Conservation (phyloP, 352 stramenopile genomes). For the Thraustochytrium striatum region DNA sequence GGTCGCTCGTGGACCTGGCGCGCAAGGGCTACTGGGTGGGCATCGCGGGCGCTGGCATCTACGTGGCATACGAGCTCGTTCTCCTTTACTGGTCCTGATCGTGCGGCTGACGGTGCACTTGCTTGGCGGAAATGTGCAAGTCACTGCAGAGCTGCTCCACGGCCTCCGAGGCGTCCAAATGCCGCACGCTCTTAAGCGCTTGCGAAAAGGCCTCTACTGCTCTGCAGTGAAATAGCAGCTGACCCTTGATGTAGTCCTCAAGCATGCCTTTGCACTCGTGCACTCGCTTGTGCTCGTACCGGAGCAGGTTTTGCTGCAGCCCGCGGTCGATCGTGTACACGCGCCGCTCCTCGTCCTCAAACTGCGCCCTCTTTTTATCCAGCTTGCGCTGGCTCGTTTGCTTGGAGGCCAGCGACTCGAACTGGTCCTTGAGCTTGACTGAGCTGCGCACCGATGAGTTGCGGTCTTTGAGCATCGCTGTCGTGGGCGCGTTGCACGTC, state of each 20-base stretch:
- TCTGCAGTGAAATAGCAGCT: conserved; percentile 27
- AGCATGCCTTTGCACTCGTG: conserved; percentile 2
- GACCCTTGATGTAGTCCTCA: conserved; percentile 31
- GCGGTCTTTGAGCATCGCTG: not conserved
- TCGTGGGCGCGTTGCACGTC: conserved; percentile 21
- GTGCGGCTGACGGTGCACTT: too few species aligned
- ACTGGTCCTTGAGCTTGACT: conserved; percentile 43
- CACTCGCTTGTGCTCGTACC: conserved; percentile 38
- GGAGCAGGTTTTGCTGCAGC: conserved; percentile 25
- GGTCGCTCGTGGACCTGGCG: conserved; percentile 13
- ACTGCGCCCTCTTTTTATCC: not conserved
- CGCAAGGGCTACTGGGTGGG: conserved; percentile 9
- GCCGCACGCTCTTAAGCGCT: conserved; percentile 1
- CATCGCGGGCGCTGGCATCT: conserved; percentile 4
- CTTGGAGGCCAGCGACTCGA: conserved; percentile 2
- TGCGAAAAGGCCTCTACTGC: conserved; percentile 6
- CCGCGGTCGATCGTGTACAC: conserved; percentile 31
- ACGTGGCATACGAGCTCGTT: not conserved
- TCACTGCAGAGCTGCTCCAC: conserved; percentile 29
- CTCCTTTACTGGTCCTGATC: too few species aligned
- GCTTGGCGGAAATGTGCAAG: conserved; percentile 6
- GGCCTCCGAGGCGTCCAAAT: not conserved
- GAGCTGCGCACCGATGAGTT: conserved; percentile 34
- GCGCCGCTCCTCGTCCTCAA: conserved; percentile 27
- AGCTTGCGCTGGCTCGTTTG: conserved; percentile 24